These are phyloP conservation scores for Colletotrichum endophyticum DNA, from an alignment of 2,329 filamentous ascomycete genomes.

Conservation along the genomic window DNA sequence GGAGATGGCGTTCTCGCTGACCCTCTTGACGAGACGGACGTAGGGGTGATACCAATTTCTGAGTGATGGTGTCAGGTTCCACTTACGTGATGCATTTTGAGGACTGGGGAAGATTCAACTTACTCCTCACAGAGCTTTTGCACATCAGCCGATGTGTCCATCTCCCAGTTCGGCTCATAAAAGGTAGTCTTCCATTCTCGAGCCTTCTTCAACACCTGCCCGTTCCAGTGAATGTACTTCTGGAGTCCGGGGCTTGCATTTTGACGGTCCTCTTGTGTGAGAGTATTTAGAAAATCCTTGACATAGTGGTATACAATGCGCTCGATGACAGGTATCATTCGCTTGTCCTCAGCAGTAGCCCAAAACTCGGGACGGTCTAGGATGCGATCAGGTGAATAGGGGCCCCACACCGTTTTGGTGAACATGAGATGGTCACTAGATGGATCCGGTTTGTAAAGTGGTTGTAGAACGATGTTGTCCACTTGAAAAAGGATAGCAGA, in stretches of 20 bases:
- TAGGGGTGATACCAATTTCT: background rate
- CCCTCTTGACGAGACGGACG: background rate
- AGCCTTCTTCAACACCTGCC: background rate
- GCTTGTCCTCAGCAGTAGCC: constrained; percentile 6
- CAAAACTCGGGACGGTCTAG: background rate
- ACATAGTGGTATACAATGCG: background rate
- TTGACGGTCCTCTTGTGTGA: background rate
- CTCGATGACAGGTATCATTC: background rate
- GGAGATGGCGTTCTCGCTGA: background rate
- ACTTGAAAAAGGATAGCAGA: background rate
- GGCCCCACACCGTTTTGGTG: background rate
- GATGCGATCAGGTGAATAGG: background rate
- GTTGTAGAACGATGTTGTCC: background rate
- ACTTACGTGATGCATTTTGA: background rate
- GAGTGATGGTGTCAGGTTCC: background rate
- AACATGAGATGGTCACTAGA: background rate
- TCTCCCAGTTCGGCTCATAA: background rate
- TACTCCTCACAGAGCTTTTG: background rate
- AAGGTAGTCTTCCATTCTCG: background rate
- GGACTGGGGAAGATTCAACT: background rate
- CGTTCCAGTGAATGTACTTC: constrained; percentile 1
- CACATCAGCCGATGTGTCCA: background rate
- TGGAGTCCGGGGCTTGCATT: background rate
- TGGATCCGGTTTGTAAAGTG: background rate
- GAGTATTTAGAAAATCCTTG: background rate